Percentiles rank a stretch among this genome's conserved stretches.
These are phyloP conservation scores for Solanum hybrid DNA, from an alignment of 305 asterid species.

Conservation along the genomic window DNA sequence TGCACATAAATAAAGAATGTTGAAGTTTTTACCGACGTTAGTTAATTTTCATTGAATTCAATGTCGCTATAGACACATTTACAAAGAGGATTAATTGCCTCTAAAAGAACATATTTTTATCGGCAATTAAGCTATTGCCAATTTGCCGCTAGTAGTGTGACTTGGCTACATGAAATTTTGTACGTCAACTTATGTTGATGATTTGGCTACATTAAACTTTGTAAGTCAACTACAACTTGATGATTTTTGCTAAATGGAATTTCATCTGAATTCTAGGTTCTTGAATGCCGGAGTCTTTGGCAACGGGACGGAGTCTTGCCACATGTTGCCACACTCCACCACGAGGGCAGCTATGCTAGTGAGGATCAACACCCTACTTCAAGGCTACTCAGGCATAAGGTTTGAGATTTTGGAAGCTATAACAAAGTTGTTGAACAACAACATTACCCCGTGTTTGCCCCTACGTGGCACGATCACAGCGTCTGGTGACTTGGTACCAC, in stretches of 20 bases:
- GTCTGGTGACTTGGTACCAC: constrained; percentile 49
- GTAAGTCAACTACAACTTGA: background rate
- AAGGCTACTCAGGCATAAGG: constrained; percentile 67
- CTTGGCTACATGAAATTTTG: background rate
- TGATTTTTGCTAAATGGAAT: background rate
- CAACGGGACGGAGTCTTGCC: constrained; percentile 34
- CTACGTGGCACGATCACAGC: constrained; percentile 59
- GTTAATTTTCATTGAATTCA: background rate
- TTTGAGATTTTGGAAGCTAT: constrained; percentile 55
- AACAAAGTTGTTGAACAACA: constrained; percentile 41
- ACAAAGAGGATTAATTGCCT: background rate
- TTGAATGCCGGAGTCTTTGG: constrained; percentile 65
- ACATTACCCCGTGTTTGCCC: constrained; percentile 49
- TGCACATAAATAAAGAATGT: background rate
- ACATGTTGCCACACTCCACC: constrained; percentile 45
- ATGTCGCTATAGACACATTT: background rate
- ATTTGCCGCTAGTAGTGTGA: background rate
- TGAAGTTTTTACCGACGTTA: too few relatives aligned
- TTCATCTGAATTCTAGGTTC: constrained; percentile 23
- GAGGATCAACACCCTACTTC: constrained; percentile 58
- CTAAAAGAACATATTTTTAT: too few relatives aligned
- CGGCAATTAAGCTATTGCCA: background rate
- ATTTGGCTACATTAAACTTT: background rate
- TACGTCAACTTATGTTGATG: background rate
- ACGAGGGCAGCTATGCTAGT: constrained; percentile 67